Conservation (phyloP, 1,284 basidiomycete species). For the Ganoderma boninense region DNA sequence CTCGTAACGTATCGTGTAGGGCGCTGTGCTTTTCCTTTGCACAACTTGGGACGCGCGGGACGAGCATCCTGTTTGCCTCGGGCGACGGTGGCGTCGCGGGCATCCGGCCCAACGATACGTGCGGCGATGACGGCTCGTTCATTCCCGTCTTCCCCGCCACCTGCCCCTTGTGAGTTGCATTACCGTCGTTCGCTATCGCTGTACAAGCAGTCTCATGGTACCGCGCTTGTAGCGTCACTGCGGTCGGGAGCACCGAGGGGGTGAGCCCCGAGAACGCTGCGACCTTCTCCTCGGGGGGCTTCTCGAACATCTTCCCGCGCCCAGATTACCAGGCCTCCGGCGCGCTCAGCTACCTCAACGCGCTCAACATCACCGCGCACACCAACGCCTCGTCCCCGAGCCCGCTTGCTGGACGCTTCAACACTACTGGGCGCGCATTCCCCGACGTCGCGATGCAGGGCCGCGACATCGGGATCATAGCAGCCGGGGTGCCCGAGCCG, state of each 20-base stretch:
- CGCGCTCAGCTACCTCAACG: conserved; percentile 40
- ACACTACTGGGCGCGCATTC: conserved; percentile 34
- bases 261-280: conserved; percentile 56
- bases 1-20: conserved; percentile 27
- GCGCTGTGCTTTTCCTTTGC: conserved; percentile 66
- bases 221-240: conserved; percentile 55
- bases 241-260: conserved; percentile 60
- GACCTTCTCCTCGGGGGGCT: conserved; percentile 52
- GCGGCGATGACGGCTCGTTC: conserved; percentile 58
- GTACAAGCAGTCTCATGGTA: conserved; percentile 10
- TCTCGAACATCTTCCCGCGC: conserved; percentile 51
- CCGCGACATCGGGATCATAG: conserved; percentile 58
- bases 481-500: conserved; percentile 49
- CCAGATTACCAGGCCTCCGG: conserved; percentile 47
- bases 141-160: conserved; percentile 65
- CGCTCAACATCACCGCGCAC: conserved; percentile 33
- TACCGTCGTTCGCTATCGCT: too few relatives aligned
- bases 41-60: conserved; percentile 68
- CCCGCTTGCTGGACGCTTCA: conserved; percentile 30
- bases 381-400: conserved; percentile 8
- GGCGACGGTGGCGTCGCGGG: conserved; percentile 74
- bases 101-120: conserved; percentile 57
- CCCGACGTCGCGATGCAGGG: conserved; percentile 34
- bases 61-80: conserved; percentile 65
- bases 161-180: conserved; percentile 41